These are phyloP conservation scores for Phascolomyces articulosus DNA, from an alignment of 371 early-diverging fungal genomes.

Conservation along the genomic window DNA sequence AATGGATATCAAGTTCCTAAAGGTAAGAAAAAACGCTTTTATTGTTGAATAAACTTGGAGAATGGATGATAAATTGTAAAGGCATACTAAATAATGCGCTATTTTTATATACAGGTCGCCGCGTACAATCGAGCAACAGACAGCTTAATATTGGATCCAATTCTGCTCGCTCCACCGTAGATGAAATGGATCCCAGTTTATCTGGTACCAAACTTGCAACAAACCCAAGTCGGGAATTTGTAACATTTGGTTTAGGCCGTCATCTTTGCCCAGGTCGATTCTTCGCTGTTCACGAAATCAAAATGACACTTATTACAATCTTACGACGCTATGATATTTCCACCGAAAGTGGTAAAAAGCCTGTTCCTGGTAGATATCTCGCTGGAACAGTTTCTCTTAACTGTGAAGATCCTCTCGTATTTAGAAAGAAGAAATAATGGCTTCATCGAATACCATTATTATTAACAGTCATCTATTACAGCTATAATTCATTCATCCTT, in stretches of 20 bases:
- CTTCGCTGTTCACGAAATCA: slow-evolving; percentile 56
- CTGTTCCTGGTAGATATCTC: slow-evolving; percentile 21
- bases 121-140: slow-evolving; percentile 25
- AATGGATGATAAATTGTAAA: no score
- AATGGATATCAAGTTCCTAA: slow-evolving; percentile 45
- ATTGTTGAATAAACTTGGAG: no score
- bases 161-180: slow-evolving; percentile 9
- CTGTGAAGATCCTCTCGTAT: slow-evolving; percentile 29
- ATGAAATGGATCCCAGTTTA: slow-evolving; percentile 31
- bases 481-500: no score
- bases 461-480: no score
- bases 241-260: slow-evolving; percentile 38
- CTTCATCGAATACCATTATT: neutral
- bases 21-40: no score
- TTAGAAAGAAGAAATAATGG: slow-evolving; percentile 14
- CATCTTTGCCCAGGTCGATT: slow-evolving; percentile 52
- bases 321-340: slow-evolving; percentile 28
- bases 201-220: slow-evolving; percentile 22
- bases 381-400: slow-evolving; percentile 14
- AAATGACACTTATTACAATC: slow-evolving; percentile 30
- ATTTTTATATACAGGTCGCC: no score
- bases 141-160: slow-evolving; percentile 33
- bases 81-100: no score
- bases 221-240: slow-evolving; percentile 28
- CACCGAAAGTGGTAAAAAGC: slow-evolving; percentile 21